Percentiles rank a stretch among this genome's conserved stretches.
Evolutionary conservation across 495 filamentous ascomycete species (phyloP).

Genomic region (Aspergillus biplanus): DNA sequence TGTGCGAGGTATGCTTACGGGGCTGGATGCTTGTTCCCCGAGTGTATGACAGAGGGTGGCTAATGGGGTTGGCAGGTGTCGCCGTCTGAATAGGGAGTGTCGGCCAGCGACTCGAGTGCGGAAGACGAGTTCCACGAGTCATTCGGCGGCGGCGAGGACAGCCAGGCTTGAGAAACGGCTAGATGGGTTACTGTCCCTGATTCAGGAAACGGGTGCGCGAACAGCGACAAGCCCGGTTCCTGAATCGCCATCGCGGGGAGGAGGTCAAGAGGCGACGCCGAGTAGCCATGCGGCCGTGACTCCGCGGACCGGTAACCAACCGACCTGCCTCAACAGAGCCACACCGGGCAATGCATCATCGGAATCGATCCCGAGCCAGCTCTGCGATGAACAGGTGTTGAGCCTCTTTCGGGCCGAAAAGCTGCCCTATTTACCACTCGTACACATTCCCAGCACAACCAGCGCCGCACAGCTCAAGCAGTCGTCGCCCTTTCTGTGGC

Average conservation of each 20-base stretch:
- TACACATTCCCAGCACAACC: conserved; percentile 9
- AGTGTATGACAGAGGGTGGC: background rate
- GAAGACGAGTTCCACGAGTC: background rate
- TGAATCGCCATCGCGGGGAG: background rate
- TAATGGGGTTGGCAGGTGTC: conserved; percentile 7
- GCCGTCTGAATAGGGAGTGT: conserved; percentile 19
- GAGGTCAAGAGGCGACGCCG: background rate
- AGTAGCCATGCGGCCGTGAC: background rate
- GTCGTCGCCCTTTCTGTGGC: conserved; percentile 19
- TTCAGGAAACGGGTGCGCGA: background rate
- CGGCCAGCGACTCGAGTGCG: background rate
- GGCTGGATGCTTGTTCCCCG: background rate
- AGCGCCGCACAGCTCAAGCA: background rate
- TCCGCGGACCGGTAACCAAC: background rate
- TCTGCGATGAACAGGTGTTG: conserved; percentile 3
- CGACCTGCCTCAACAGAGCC: background rate
- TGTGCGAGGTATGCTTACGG: conserved; percentile 15
- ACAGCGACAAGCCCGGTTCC: background rate
- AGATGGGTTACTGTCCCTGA: conserved; percentile 19
- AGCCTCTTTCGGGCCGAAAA: conserved; percentile 1
- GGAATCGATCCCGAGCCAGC: no score
- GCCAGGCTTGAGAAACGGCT: conserved; percentile 12
- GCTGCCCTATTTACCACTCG: conserved; percentile 8
- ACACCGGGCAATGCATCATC: background rate
- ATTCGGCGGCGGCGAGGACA: background rate